phyloP scores from a whole-genome alignment of 495 filamentous ascomycete genomes.

The Wilcoxina mikolae region DNA sequence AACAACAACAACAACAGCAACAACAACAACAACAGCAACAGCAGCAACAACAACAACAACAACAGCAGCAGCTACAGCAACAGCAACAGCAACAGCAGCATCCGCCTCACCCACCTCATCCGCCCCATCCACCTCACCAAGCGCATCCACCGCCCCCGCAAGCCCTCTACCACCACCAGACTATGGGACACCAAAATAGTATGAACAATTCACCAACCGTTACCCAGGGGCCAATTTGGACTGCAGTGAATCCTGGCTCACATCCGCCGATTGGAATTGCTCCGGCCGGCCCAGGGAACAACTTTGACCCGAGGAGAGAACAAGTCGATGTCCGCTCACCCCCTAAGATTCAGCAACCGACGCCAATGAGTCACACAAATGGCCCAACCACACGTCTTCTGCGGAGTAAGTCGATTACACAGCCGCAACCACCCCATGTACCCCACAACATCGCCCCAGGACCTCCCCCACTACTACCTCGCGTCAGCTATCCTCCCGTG shows the following conservation, averaged over 20 bases:
- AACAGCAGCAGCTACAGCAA: background rate
- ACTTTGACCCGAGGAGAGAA: constrained; percentile 12
- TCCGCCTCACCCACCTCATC: constrained; percentile 17
- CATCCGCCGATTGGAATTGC: background rate
- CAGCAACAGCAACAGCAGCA: constrained; percentile 16
- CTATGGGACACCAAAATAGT: background rate
- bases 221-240: constrained; percentile 21
- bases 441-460: background rate
- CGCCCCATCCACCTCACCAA: constrained; percentile 19
- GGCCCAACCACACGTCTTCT: constrained; percentile 11
- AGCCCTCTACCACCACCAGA: constrained; percentile 14
- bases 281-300: constrained; percentile 16
- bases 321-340: constrained; percentile 16
- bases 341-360: background rate
- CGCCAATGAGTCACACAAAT: background rate
- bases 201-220: background rate
- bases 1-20: background rate
- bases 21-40: constrained; percentile 9
- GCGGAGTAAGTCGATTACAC: constrained; percentile 18
- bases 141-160: constrained; percentile 20
- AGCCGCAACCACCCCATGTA: constrained; percentile 18
- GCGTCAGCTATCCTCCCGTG: background rate
- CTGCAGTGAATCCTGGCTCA: constrained; percentile 13
- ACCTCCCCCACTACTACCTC: background rate
- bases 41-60: background rate